A percentile compares a stretch with the other conserved stretches of the same genome.
Conservation (phyloP, 345 rosid species). For the Fremontodendron californicum region DNA sequence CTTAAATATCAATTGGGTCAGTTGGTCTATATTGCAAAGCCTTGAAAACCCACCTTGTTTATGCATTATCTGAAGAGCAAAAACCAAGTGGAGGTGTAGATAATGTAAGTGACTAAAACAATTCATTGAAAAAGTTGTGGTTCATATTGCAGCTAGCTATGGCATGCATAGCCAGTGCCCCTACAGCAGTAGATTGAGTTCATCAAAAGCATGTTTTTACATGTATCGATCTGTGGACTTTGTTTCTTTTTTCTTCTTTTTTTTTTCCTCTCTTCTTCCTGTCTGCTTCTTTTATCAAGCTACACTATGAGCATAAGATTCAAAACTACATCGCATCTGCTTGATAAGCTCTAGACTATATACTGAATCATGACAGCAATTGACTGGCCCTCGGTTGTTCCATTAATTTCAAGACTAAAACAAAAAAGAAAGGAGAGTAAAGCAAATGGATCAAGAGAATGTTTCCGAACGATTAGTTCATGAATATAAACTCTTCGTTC, state of each 20-base stretch:
- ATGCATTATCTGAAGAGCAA: conserved; percentile 9
- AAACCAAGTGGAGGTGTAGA: neutral
- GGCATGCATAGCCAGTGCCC: neutral
- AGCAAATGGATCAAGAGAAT: too few species aligned
- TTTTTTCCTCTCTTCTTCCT: too few species aligned
- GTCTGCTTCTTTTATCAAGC: neutral
- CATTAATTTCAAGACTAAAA: too few species aligned
- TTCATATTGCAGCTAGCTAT: neutral
- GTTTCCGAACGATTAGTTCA: neutral
- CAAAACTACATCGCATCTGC: neutral
- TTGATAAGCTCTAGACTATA: neutral
- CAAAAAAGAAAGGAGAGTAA: too few species aligned
- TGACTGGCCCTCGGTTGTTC: neutral
- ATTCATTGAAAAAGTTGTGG: conserved; percentile 5
- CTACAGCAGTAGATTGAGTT: neutral
- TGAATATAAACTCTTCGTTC: neutral
- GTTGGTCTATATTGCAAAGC: neutral
- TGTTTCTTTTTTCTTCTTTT: too few species aligned
- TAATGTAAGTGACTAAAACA: conserved; percentile 7
- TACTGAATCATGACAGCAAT: neutral
- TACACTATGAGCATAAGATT: neutral
- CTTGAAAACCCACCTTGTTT: neutral
- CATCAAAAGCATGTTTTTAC: neutral
- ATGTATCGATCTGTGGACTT: neutral
- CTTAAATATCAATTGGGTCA: neutral